phyloP scores from a whole-genome alignment of 129 eudicot species.

The Lonicera japonica region DNA sequence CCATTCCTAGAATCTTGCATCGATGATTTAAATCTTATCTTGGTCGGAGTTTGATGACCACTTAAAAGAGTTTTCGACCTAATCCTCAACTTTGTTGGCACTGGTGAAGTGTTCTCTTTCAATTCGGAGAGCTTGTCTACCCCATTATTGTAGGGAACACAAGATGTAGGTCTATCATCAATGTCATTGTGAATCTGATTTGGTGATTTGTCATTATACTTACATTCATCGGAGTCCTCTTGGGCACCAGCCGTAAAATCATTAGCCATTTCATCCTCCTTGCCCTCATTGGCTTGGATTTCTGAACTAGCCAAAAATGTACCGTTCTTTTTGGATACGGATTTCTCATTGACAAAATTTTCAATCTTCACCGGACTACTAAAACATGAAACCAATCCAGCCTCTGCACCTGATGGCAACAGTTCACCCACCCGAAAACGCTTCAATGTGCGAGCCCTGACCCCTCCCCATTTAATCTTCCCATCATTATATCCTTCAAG shows the following conservation, averaged over 20 bases:
- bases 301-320: slow-evolving; percentile 26
- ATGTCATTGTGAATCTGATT: slow-evolving; percentile 9
- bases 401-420: slow-evolving; percentile 19
- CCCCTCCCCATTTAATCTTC: slow-evolving; percentile 77
- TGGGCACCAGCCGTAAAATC: slow-evolving; percentile 8
- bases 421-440: slow-evolving; percentile 49
- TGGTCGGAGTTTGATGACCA: slow-evolving; percentile 22
- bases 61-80: slow-evolving; percentile 24
- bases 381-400: slow-evolving; percentile 24
- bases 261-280: slow-evolving; percentile 1
- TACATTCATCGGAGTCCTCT: slow-evolving; percentile 8
- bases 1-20: slow-evolving; percentile 27
- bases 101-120: slow-evolving; percentile 27
- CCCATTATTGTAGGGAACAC: slow-evolving; percentile 13
- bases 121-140: slow-evolving; percentile 8
- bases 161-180: slow-evolving; percentile 18
- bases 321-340: slow-evolving; percentile 19
- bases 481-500: slow-evolving; percentile 44
- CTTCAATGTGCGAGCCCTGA: slow-evolving; percentile 68
- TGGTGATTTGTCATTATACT: slow-evolving; percentile 6
- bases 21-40: slow-evolving; percentile 19
- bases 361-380: slow-evolving; percentile 20
- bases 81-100: slow-evolving; percentile 39
- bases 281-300: slow-evolving; percentile 21
- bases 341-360: slow-evolving; percentile 22